Conservation (phyloP, 768 basidiomycete species). For the Tephrocybe sp. region DNA sequence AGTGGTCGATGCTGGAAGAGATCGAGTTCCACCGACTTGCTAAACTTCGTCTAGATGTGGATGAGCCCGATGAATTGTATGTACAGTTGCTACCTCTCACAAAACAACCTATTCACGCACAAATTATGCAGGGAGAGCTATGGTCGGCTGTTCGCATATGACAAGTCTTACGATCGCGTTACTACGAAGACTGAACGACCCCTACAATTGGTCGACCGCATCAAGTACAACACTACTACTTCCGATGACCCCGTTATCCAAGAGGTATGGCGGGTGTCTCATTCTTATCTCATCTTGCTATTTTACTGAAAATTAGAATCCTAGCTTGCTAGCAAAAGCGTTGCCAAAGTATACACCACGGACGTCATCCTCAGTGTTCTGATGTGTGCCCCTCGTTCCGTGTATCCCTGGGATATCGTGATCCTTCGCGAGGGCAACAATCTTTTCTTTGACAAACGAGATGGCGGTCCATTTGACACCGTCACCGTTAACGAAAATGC, state of each 20-base stretch:
- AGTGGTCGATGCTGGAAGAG: constrained; percentile 96
- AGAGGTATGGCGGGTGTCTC: constrained; percentile 49
- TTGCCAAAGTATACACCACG: constrained; percentile 88
- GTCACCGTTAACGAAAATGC: constrained; percentile 99
- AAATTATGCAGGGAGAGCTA: constrained; percentile 62
- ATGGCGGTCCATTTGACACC: constrained; percentile 95
- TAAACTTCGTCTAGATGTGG: constrained; percentile 92
- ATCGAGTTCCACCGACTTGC: constrained; percentile 91
- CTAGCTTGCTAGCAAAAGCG: constrained; percentile 76
- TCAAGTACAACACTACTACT: constrained; percentile 96
- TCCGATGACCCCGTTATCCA: constrained; percentile 98
- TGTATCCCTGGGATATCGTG: constrained; percentile 99
- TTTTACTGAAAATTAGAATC: constrained; percentile 9
- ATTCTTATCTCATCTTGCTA: constrained; percentile 1
- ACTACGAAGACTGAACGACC: constrained; percentile 91
- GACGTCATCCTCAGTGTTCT: constrained; percentile 93
- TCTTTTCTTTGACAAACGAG: constrained; percentile 95
- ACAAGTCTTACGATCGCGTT: constrained; percentile 92
- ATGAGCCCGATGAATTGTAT: constrained; percentile 87
- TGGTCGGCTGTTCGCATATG: constrained; percentile 89
- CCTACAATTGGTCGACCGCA: constrained; percentile 88
- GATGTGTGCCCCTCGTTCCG: constrained; percentile 94
- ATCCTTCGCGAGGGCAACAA: constrained; percentile 91
- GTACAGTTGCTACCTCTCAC: constrained; percentile 24
- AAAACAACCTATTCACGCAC: constrained; percentile 8